Evolutionary conservation across 2,329 filamentous ascomycete species (phyloP).

Genomic region (Neobulgaria alba): DNA sequence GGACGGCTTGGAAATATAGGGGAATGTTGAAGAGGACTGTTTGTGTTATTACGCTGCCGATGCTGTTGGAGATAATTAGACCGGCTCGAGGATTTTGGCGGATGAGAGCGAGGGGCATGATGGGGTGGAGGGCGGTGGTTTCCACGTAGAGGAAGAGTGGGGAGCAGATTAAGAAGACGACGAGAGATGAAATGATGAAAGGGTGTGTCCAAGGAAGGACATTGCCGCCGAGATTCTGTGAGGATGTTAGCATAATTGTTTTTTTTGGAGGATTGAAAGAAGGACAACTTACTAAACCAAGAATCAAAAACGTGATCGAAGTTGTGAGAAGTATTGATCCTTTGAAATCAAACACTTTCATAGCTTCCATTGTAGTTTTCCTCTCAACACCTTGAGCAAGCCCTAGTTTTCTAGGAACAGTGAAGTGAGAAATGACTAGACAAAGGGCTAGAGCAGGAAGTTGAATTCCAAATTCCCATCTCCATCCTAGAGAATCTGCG

Average conservation of each 20-base stretch:
- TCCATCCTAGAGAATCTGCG: conserved; percentile 63
- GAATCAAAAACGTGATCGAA: conserved; percentile 46
- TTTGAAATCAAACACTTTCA: conserved; percentile 47
- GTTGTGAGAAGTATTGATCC: conserved; percentile 46
- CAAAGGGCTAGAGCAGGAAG: conserved; percentile 42
- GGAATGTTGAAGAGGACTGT: conserved; percentile 56
- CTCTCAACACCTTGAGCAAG: conserved; percentile 35
- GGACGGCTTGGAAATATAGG: conserved; percentile 69
- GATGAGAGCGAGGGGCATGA: conserved; percentile 51
- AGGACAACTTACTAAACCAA: conserved; percentile 42
- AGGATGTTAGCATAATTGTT: conserved; percentile 3
- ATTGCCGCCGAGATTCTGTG: conserved; percentile 53
- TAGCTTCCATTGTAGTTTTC: conserved; percentile 37
- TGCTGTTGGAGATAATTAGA: conserved; percentile 47
- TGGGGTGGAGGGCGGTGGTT: conserved; percentile 41
- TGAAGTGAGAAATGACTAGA: conserved; percentile 36
- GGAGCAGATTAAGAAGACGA: conserved; percentile 39
- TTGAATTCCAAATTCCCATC: conserved; percentile 62
- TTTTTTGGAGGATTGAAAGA: background rate
- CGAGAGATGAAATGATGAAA: conserved; percentile 43
- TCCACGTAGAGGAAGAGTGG: conserved; percentile 46
- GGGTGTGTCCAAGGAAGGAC: conserved; percentile 54
- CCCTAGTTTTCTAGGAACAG: conserved; percentile 46
- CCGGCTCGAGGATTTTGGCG: conserved; percentile 43
- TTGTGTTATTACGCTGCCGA: conserved; percentile 43